Conservation (phyloP, 139 green algal genomes). For the Pleodorina starrii region DNA sequence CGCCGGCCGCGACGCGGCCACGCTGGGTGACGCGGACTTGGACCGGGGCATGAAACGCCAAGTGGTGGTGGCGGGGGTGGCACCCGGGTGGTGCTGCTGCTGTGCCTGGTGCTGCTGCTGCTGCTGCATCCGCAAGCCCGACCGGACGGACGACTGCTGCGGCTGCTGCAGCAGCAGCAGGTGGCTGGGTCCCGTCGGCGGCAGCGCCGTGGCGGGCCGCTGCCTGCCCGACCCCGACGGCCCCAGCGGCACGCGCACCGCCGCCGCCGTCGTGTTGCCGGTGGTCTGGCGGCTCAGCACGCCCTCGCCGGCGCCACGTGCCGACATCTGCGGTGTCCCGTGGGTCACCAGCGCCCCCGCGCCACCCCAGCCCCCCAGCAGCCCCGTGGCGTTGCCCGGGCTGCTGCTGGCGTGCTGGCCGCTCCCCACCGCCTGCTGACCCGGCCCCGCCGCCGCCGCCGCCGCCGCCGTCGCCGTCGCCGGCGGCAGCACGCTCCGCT, state of each 20-base stretch:
- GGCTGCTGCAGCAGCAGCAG: not conserved
- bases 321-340: not conserved
- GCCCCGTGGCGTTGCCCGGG: not conserved
- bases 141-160: not conserved
- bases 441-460: not conserved
- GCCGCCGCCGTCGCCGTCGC: not conserved
- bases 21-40: slow-evolving; percentile 14
- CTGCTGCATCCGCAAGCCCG: not conserved
- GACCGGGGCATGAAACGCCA: not conserved
- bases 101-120: not conserved
- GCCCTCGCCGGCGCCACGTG: not conserved
- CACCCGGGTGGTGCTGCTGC: not conserved
- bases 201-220: not conserved
- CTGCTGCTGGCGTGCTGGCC: not conserved
- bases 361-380: not conserved
- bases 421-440: not conserved
- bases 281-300: slow-evolving; percentile 13
- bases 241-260: not conserved
- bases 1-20: not conserved
- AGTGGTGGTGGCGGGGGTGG: not conserved
- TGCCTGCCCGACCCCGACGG: not conserved
- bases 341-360: not conserved
- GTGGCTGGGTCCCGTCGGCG: not conserved
- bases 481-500: slow-evolving; percentile 22
- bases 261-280: not conserved